phyloP scores from a whole-genome alignment of 805 yeast genomes.

The Metschnikowia santaceciliae region DNA sequence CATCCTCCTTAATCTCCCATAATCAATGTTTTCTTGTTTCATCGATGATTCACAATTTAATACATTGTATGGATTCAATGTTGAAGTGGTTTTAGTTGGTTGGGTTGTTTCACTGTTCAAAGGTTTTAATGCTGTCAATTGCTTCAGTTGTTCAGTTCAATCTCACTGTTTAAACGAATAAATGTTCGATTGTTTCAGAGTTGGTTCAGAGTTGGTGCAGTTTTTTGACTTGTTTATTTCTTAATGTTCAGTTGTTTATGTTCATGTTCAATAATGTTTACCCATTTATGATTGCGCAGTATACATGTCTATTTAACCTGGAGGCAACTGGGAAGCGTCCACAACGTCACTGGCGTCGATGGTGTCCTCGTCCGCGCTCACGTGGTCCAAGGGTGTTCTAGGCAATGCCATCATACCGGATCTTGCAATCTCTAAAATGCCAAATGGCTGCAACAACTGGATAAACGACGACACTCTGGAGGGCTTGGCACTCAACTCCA shows the following conservation, averaged over 20 bases:
- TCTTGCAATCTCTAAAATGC: constrained; percentile 92
- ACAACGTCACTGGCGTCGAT: constrained; percentile 65
- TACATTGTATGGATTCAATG: no score
- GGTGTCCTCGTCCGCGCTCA: constrained; percentile 46
- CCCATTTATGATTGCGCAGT: not conserved
- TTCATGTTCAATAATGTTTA: no score
- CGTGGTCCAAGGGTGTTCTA: constrained; percentile 78
- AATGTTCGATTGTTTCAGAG: no score
- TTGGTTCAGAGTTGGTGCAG: no score
- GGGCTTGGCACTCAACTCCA: constrained; percentile 93
- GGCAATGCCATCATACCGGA: constrained; percentile 99
- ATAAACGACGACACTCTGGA: constrained; percentile 82
- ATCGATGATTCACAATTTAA: no score
- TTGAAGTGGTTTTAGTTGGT: no score
- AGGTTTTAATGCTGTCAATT: not conserved
- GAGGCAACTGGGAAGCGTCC: constrained; percentile 88
- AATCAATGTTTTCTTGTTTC: no score
- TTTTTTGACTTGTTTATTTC: no score
- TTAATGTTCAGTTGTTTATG: no score
- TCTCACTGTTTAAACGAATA: no score
- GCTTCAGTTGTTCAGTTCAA: no score
- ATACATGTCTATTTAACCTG: constrained; percentile 53
- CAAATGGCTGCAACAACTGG: constrained; percentile 90
- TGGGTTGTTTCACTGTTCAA: no score
- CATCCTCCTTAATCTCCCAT: not conserved